Conservation (phyloP, 495 filamentous ascomycete genomes). For the Neurospora sp. region DNA sequence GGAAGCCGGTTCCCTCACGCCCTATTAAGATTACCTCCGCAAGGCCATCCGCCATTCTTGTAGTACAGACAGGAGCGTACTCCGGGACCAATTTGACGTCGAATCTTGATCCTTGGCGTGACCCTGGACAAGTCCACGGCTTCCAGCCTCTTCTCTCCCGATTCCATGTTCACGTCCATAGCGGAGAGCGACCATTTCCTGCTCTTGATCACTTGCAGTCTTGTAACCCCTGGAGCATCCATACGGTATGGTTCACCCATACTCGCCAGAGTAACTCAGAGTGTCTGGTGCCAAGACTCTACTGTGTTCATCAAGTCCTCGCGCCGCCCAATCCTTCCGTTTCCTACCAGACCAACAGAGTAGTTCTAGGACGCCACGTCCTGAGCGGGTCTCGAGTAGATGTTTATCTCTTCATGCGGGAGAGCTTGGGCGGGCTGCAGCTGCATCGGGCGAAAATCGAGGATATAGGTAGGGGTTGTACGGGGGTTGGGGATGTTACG, state of each 20-base stretch:
- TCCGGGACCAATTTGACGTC: conserved; percentile 14
- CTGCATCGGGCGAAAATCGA: not conserved
- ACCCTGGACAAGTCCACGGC: not conserved
- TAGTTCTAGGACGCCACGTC: not conserved
- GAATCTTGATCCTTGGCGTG: conserved; percentile 13
- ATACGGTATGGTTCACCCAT: not conserved
- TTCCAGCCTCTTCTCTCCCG: conserved; percentile 17
- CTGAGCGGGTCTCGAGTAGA: not conserved
- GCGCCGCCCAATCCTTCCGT: not conserved
- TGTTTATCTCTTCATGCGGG: not conserved
- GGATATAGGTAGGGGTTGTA: not conserved
- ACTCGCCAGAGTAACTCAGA: not conserved
- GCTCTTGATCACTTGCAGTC: conserved; percentile 2
- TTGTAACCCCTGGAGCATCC: not conserved
- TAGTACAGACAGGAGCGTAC: conserved; percentile 34
- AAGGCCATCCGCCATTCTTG: conserved; percentile 17
- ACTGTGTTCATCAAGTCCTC: not conserved
- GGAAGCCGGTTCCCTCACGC: conserved; percentile 18
- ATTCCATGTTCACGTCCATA: conserved; percentile 4
- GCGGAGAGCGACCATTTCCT: conserved; percentile 2
- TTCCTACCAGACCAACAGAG: not conserved
- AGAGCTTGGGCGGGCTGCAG: not conserved
- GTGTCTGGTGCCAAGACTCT: not conserved
- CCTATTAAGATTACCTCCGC: conserved; percentile 39
- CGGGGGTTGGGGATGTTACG: not conserved